phyloP scores from a whole-genome alignment of 2,329 filamentous ascomycete genomes.

The Penicillium glabrum region DNA sequence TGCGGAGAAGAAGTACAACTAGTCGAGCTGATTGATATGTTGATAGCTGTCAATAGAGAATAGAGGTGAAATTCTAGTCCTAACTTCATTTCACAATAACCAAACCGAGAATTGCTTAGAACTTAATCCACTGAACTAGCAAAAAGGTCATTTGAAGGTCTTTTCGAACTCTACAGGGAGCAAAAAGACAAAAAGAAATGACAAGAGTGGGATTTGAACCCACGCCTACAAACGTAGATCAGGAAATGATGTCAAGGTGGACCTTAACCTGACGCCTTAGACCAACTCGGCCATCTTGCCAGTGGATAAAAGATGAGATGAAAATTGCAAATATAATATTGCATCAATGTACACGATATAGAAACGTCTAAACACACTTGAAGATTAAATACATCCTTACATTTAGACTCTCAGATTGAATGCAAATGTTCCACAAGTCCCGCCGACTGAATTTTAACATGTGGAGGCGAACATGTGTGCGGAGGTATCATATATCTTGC shows the following conservation, averaged over 20 bases:
- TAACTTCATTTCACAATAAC: not conserved
- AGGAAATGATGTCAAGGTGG: constrained; percentile 24
- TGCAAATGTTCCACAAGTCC: not conserved
- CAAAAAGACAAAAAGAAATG: constrained; percentile 10
- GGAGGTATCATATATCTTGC: not conserved
- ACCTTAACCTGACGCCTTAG: constrained; percentile 35
- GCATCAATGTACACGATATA: no score
- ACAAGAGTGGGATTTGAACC: constrained; percentile 25
- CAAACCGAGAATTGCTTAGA: not conserved
- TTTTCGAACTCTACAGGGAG: not conserved
- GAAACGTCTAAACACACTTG: not conserved
- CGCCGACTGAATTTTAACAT: not conserved
- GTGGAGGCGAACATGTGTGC: not conserved
- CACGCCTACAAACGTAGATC: constrained; percentile 22
- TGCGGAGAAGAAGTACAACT: constrained; percentile 30
- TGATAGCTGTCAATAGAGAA: not conserved
- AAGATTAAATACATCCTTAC: no score
- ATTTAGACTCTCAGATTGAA: not conserved
- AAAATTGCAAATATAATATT: not conserved
- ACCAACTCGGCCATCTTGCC: constrained; percentile 36
- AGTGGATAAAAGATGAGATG: not conserved
- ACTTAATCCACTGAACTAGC: not conserved
- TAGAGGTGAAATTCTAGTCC: not conserved
- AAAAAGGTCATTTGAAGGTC: not conserved
- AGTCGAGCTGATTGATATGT: constrained; percentile 20